These are phyloP conservation scores for Pythium aristosporum DNA, from an alignment of 352 stramenopile genomes.

Conservation along the genomic window DNA sequence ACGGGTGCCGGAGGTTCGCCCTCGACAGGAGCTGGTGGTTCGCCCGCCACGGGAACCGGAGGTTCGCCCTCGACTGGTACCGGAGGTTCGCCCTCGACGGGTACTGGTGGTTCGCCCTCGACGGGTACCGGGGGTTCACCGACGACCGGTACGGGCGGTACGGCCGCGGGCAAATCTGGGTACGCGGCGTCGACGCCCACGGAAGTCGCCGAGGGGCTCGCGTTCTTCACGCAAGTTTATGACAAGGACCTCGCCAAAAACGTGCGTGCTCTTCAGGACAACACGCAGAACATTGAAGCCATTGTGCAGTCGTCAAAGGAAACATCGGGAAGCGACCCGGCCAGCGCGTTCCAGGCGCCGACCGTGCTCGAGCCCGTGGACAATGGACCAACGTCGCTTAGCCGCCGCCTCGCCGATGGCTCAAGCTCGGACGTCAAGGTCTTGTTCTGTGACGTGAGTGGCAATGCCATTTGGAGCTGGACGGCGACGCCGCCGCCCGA, in stretches of 20 bases:
- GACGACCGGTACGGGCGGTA: not conserved
- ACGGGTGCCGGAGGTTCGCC: not conserved
- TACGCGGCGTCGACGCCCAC: slow-evolving; percentile 13
- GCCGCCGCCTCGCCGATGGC: slow-evolving; percentile 35
- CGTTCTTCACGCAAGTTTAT: slow-evolving; percentile 57
- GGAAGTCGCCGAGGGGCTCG: slow-evolving; percentile 32
- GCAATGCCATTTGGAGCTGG: slow-evolving; percentile 79
- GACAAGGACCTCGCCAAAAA: slow-evolving; percentile 44
- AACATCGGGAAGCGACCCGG: slow-evolving; percentile 70
- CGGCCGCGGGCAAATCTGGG: not conserved
- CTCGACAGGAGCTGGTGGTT: not conserved
- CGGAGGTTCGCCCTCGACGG: not conserved
- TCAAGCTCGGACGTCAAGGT: slow-evolving; percentile 44
- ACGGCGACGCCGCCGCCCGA: slow-evolving; percentile 38
- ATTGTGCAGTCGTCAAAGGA: slow-evolving; percentile 72
- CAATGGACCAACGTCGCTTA: slow-evolving; percentile 31
- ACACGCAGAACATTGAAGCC: slow-evolving; percentile 50
- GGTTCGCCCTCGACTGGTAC: not conserved
- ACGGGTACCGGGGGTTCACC: slow-evolving; percentile 10
- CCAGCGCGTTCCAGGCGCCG: slow-evolving; percentile 71
- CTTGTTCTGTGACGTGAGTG: slow-evolving; percentile 69
- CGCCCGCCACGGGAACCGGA: not conserved
- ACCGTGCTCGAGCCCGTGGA: slow-evolving; percentile 41
- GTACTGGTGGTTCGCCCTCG: not conserved
- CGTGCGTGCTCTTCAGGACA: slow-evolving; percentile 47